Evolutionary conservation across 495 filamentous ascomycete genomes (phyloP), one percentile per base, ranked within the genome.

Genomic region (Daldinia decipiens): DNA sequence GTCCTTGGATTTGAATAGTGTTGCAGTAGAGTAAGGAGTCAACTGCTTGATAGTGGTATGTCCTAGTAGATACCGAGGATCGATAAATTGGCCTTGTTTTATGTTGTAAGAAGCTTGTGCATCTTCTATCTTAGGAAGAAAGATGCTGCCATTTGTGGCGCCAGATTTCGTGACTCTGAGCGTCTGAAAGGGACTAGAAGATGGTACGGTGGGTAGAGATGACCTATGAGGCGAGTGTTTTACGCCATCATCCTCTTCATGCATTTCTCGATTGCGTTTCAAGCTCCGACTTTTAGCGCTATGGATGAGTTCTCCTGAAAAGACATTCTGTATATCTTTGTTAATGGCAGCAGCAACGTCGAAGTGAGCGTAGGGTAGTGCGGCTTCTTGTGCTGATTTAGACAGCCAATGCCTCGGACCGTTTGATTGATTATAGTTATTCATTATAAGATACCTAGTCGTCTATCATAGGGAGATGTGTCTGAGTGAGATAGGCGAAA

Each of bases 141-240:
- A 39, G 13, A 29, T 15, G 5, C 12, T 43, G 11, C 52, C 26
- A 31, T 54, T 53, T 39, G 13, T 24, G 34, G 1, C 5, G 15
- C 32, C 51, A 67, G 62, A 60, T 53, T 71, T 71, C 1, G 71
- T 74, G 8, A 62, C 59, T 21, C 53, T 67, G 7, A 71, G 62
- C 4, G 67, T 71, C 31, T 52, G 58, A 34, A 67, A 71, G 3
- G 67, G 62, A 8, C 51, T 56, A 40, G 47, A 56, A 31, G 66
- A 58, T 38, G 61, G 70, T 39, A 61, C 64, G 3, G 26, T 36
- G 19, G 50, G 65, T 21, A 36, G 29, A 31, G 38, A 36, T 21
- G 39, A 13, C 9, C 51, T 45, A 51, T 69, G 38, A 39, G 31
- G 47, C 15, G 61, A 21, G 39, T 19, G 57, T n/a, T 39, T 58